Evolutionary conservation across 345 rosid genomes (phyloP), one percentile per base, ranked within the genome.

Genomic region (Passiflora organensis): DNA sequence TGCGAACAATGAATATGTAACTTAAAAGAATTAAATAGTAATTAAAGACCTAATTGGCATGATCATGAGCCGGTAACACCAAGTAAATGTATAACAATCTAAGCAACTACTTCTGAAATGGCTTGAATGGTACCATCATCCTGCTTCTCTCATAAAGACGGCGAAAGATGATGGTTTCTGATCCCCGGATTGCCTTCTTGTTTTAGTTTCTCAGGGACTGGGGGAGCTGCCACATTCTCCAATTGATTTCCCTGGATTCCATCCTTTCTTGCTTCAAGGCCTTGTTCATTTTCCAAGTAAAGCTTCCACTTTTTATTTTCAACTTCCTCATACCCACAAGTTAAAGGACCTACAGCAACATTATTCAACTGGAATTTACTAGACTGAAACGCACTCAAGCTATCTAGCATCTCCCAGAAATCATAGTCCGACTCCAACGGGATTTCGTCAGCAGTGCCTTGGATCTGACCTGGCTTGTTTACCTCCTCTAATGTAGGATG

Each of bases 321-420:
- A 34, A 23, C 74, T 0, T 73, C 57, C 16, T 16, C 53, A 16
- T 36, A 59, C 49, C 65, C 72, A 32, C 42, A 22, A 43, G 63
- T 64, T 28, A 75, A 49, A 53, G 21, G 58, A 66, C 55, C 58
- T 1, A 47, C 71, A 18, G 66, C 74, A 13, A 20, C 47, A 23
- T 55, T 48, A 39, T 43, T 24, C 2, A 43, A 24, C 34, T 72
- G 74, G 19, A 37, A 25, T 32, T 21, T 62, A 39, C 46, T 53
- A 2, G 65, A 44, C 47, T 71, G 67, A 32, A 63, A 48, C 28
- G 71, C 24, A 48, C 50, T 76, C 55, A 83, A 67, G 69, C 54
- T 57, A 51, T 85, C 94, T 5, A 87, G 54, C 84, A 72, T 77
- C 62, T 75, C 64, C 96, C 97, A 91, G 28, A 87, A 81, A 38